These are phyloP conservation scores for Talaromyces ruber DNA, from an alignment of 495 filamentous ascomycete genomes.

Conservation along the genomic window DNA sequence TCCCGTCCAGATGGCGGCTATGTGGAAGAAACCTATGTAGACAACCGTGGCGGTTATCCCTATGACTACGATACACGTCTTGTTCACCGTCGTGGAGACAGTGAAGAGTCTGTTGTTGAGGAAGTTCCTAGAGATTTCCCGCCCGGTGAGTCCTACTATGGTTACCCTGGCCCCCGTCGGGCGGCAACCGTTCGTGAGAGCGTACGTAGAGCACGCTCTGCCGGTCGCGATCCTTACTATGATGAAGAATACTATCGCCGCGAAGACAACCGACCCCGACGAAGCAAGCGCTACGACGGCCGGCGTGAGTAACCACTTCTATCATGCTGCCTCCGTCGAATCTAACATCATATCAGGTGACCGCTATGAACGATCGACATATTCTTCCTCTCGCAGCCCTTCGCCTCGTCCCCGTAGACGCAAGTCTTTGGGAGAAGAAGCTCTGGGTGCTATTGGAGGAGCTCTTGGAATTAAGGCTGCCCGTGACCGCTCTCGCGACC, in stretches of 20 bases:
- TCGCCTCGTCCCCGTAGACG: constrained; percentile 40
- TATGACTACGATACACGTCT: constrained; percentile 27
- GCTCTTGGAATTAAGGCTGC: constrained; percentile 58
- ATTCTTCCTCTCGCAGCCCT: constrained; percentile 27
- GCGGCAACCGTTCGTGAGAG: constrained; percentile 20
- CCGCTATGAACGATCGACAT: constrained; percentile 27
- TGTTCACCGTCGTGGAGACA: constrained; percentile 45
- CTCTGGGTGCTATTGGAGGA: constrained; percentile 55
- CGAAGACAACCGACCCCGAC: constrained; percentile 40
- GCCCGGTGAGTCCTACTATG: constrained; percentile 44
- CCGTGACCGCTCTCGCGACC: constrained; percentile 20
- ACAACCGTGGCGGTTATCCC: constrained; percentile 10
- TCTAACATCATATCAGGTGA: constrained; percentile 17
- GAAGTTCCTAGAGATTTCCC: constrained; percentile 61
- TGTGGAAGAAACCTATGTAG: constrained; percentile 23
- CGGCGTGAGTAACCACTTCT: constrained; percentile 21
- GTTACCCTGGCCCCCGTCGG: constrained; percentile 35
- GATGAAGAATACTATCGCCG: constrained; percentile 50
- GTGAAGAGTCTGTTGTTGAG: constrained; percentile 56
- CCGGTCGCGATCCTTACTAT: constrained; percentile 34
- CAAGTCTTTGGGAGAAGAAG: constrained; percentile 68
- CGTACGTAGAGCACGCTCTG: constrained; percentile 34
- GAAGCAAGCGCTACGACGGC: constrained; percentile 46
- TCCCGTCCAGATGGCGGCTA: constrained; percentile 22
- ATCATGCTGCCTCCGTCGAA: neutral